Conservation (phyloP, 1,284 basidiomycete genomes). For the Coniferiporia weirii region DNA sequence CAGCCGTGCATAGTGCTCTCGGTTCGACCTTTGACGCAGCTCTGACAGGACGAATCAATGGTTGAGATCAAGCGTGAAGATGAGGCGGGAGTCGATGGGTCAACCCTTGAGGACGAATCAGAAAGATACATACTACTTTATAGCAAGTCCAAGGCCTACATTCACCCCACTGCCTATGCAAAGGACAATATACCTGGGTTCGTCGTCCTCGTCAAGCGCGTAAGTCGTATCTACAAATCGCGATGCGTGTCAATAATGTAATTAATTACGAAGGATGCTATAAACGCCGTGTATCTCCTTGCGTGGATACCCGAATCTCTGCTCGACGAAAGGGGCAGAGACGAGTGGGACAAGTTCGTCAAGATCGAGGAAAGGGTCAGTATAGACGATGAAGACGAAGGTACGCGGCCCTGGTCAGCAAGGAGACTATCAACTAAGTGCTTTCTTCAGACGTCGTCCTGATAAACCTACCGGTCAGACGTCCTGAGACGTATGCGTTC, state of each 20-base stretch:
- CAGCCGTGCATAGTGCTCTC: not conserved
- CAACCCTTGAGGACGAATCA: constrained; percentile 41
- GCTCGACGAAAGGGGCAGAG: constrained; percentile 67
- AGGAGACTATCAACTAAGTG: not conserved
- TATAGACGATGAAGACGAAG: constrained; percentile 65
- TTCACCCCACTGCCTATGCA: constrained; percentile 88
- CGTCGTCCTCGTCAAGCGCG: constrained; percentile 80
- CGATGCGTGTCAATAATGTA: constrained; percentile 2
- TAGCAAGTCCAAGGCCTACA: constrained; percentile 88
- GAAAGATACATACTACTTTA: constrained; percentile 69
- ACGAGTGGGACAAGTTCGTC: constrained; percentile 83
- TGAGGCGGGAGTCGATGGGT: constrained; percentile 23
- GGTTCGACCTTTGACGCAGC: not conserved
- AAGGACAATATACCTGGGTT: constrained; percentile 94
- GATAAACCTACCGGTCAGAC: constrained; percentile 68
- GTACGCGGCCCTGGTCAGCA: constrained; percentile 33
- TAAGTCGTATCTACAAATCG: constrained; percentile 30
- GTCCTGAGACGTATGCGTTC: constrained; percentile 90
- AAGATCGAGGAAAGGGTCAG: constrained; percentile 66
- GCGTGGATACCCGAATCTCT: constrained; percentile 84
- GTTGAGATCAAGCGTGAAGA: constrained; percentile 64
- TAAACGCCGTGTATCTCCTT: constrained; percentile 68
- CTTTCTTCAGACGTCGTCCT: constrained; percentile 59
- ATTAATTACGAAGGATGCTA: constrained; percentile 50
- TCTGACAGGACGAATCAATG: constrained; percentile 57